phyloP scores from a whole-genome alignment of 257 asterid species.

The Gentiana straminea region DNA sequence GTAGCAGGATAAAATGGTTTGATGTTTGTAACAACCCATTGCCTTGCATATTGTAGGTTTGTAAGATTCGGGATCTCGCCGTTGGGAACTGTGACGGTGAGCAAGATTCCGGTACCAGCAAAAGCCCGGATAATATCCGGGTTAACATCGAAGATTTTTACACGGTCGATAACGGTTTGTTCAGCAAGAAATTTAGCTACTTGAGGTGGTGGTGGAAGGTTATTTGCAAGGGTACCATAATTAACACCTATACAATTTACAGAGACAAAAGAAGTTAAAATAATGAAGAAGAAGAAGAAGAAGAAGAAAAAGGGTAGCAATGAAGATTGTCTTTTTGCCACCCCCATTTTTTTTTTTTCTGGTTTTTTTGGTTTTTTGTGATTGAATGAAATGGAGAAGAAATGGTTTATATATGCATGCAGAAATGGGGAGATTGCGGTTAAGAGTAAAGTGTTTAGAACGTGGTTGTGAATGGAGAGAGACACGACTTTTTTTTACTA shows the following conservation, averaged over 20 bases:
- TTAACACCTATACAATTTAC: conserved; percentile 63
- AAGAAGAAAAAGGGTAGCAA: conserved; percentile 14
- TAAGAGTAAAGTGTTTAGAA: background rate
- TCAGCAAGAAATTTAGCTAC: conserved; percentile 65
- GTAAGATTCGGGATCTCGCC: conserved; percentile 58
- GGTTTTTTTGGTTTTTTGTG: no score
- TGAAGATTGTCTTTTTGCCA: conserved; percentile 10
- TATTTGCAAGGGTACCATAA: conserved; percentile 81
- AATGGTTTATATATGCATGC: background rate
- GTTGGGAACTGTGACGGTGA: conserved; percentile 74
- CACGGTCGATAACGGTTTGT: conserved; percentile 51
- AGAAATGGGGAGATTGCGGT: background rate
- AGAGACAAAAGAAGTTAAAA: conserved; percentile 17
- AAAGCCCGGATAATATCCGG: conserved; percentile 78
- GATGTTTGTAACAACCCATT: conserved; percentile 41
- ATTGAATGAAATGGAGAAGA: background rate
- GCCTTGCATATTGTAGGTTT: conserved; percentile 31
- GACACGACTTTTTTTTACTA: background rate
- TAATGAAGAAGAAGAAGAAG: background rate
- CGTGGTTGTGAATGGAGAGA: background rate
- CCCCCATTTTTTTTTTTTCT: conserved; percentile 5
- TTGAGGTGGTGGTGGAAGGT: conserved; percentile 63
- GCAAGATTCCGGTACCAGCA: conserved; percentile 52
- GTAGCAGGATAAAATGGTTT: conserved; percentile 56
- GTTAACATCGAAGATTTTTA: conserved; percentile 68